Percentiles rank a stretch among this genome's conserved stretches.
phyloP scores from a whole-genome alignment of 2,329 filamentous ascomycete genomes.

The Septoria linicola region DNA sequence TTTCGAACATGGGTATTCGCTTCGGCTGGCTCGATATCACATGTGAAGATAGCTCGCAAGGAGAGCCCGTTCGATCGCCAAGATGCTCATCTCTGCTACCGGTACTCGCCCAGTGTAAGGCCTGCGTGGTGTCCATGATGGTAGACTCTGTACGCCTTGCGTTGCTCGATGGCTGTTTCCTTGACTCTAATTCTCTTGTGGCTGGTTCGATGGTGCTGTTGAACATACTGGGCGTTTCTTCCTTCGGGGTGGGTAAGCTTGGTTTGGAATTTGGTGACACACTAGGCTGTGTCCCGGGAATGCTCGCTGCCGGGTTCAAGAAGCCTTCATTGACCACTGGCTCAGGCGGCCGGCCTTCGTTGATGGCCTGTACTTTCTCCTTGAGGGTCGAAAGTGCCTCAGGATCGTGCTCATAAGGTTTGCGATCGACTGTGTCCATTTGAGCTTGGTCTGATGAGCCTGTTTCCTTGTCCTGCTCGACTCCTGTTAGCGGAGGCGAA shows the following conservation, averaged over 20 bases:
- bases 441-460: conserved; percentile 2
- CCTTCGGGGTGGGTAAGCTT: not conserved
- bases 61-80: conserved; percentile 18
- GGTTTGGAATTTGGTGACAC: not conserved
- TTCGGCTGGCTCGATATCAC: conserved; percentile 30
- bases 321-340: conserved; percentile 29
- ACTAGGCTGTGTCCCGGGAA: not conserved
- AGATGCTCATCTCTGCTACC: conserved; percentile 29
- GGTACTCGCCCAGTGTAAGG: not conserved
- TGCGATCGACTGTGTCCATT: conserved; percentile 6
- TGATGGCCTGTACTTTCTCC: conserved; percentile 30
- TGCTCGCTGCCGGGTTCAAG: conserved; percentile 7
- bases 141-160: not conserved
- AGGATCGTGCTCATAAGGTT: conserved; percentile 31
- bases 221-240: conserved; percentile 13
- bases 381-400: conserved; percentile 29
- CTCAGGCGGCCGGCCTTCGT: conserved; percentile 22
- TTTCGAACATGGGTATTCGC: conserved; percentile 45
- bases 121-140: not conserved
- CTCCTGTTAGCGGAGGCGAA: conserved; percentile 10
- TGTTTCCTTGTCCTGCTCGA: conserved; percentile 3
- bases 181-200: conserved; percentile 1
- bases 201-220: conserved; percentile 7
- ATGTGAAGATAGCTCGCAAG: conserved; percentile 31
- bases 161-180: not conserved